A percentile compares a stretch with the other conserved stretches of the same genome.
Conservation (phyloP, 768 basidiomycete genomes). For the Lactarius deliciosus region DNA sequence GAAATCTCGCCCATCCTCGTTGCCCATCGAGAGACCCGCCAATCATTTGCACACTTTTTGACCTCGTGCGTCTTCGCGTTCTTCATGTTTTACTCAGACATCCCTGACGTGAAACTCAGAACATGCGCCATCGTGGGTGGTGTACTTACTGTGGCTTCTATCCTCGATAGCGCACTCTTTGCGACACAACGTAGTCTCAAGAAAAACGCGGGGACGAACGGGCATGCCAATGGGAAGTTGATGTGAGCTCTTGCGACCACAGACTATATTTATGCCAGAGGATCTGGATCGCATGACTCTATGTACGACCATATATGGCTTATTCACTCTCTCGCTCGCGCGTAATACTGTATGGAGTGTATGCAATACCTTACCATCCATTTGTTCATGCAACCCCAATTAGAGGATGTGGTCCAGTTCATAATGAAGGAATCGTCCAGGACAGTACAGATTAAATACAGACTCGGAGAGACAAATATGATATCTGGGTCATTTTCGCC, state of each 20-base stretch:
- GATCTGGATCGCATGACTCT: conserved; percentile 11
- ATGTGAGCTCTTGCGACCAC: conserved; percentile 24
- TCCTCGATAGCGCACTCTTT: conserved; percentile 86
- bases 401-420: neutral
- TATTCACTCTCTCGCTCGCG: neutral
- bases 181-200: conserved; percentile 75
- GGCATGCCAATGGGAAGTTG: conserved; percentile 28
- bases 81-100: conserved; percentile 13
- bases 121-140: conserved; percentile 98
- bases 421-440: neutral
- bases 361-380: neutral
- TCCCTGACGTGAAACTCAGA: conserved; percentile 41
- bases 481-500: conserved; percentile 20
- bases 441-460: conserved; percentile 10
- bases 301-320: conserved; percentile 20
- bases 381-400: neutral
- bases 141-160: conserved; percentile 88
- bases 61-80: conserved; percentile 70
- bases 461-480: neutral
- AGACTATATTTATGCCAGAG: conserved; percentile 5
- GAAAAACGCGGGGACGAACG: conserved; percentile 43
- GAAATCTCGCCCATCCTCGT: conserved; percentile 97
- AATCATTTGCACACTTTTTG: conserved; percentile 97
- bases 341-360: conserved; percentile 7
- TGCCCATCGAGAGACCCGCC: conserved; percentile 85